Base-by-base conservation (phyloP, 1,139 yeast genomes). In the Candida sp. region DNA sequence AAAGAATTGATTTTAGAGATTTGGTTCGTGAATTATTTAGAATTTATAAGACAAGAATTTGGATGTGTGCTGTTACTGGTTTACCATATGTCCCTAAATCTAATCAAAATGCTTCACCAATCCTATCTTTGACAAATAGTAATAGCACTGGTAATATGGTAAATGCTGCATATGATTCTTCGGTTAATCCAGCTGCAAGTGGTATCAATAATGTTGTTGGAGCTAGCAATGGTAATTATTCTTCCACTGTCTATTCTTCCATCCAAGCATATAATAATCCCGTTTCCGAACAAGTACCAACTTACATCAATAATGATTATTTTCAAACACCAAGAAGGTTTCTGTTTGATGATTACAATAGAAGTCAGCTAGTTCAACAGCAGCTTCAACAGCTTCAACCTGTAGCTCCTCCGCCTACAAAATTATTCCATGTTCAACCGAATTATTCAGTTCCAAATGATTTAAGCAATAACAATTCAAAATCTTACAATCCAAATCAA, bases 11-110 rank as follows among this genome's bases (percentile, higher is more conserved):
- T 64, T 93, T 93, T 63, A 76, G 99, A 55, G 96, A 88, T 49
- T 77, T 95, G 63, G 96, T 93, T 42, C 81, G 95, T 52, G 98
- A 93, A 57, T 70, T 93, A 50, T 93, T 93, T 73, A 81, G 95
- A 57, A 86, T 89, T 46, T 93, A 90, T 75, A 93, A 93, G 68
- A 93, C 98, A 1, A 78, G 99, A 56, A 93, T 93, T 56, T 95
- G 99, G 99, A 81, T 91, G 82, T 91, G 97, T 70, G 95, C 97
- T 3, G 89, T 90, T 22, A 60, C 54, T 46, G 71, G 70, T 5
- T 53, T 63, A 33, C 70, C 71, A 11, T 64, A 55, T 36, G 34
- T 50, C 12, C 39, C 46, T 21, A 47, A 48, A 38, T 41, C 44
- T 7, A 50, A 32, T 35, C 34, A 32, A 12, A 32, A 32, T 12